Conservation (phyloP, 1,139 yeast genomes). For the Pichia sp. region DNA sequence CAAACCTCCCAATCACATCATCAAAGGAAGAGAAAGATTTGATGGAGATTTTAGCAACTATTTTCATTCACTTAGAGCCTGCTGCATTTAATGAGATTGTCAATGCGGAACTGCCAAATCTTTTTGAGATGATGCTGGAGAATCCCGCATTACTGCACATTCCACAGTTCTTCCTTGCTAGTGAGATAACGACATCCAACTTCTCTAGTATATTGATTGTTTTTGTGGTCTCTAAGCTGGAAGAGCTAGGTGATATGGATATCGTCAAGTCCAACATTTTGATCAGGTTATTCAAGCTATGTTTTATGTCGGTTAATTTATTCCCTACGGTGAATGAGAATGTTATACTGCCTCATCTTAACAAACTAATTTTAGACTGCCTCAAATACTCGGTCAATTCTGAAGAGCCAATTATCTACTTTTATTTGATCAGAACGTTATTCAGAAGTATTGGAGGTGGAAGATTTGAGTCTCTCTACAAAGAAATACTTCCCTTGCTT, state of each 20-base stretch:
- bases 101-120: constrained; percentile 67
- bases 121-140: constrained; percentile 72
- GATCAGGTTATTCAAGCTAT: constrained; percentile 78
- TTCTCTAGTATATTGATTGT: constrained; percentile 82
- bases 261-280: constrained; percentile 73
- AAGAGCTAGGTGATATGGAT: constrained; percentile 76
- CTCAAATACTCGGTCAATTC: constrained; percentile 79
- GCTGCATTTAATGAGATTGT: constrained; percentile 94
- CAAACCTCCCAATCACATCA: constrained; percentile 76
- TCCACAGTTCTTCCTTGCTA: constrained; percentile 90
- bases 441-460: constrained; percentile 97
- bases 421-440: constrained; percentile 78
- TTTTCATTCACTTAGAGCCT: constrained; percentile 89
- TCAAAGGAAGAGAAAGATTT: constrained; percentile 91
- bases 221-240: constrained; percentile 66
- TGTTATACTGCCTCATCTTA: constrained; percentile 81
- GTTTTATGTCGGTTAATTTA: constrained; percentile 92
- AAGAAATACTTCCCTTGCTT: constrained; percentile 84
- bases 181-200: constrained; percentile 88
- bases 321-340: constrained; percentile 85
- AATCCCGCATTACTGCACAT: constrained; percentile 86
- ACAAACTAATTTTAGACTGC: constrained; percentile 73
- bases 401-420: constrained; percentile 85
- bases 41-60: constrained; percentile 93
- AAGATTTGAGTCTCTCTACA: constrained; percentile 82